Evolutionary conservation across 164 flowering plant genomes (phyloP).

Genomic region (Vitis labrusca): DNA sequence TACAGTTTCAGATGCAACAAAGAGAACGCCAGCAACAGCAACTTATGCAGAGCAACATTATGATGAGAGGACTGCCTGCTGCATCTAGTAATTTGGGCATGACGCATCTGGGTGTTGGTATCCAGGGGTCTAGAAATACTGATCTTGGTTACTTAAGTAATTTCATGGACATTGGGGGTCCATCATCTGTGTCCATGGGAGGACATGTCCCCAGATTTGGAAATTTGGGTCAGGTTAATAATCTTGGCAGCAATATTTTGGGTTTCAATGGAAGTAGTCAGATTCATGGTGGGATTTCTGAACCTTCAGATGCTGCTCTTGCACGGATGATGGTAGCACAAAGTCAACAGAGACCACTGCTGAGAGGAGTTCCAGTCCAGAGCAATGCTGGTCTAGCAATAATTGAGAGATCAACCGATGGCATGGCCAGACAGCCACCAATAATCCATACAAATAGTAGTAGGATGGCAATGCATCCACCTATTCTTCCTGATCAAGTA

Average conservation of each 20-base stretch:
- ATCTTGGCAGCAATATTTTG: not conserved
- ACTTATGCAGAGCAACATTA: slow-evolving; percentile 14
- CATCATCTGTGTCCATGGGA: not conserved
- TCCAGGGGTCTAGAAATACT: slow-evolving; percentile 16
- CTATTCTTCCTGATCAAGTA: no score
- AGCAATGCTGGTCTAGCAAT: not conserved
- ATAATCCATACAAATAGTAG: no score
- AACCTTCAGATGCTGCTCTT: not conserved
- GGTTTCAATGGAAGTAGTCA: slow-evolving; percentile 10
- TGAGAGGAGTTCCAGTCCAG: slow-evolving; percentile 5
- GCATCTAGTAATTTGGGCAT: slow-evolving; percentile 3
- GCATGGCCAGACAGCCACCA: no score
- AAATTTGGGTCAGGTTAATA: not conserved
- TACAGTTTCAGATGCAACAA: slow-evolving; percentile 22
- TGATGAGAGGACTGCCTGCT: slow-evolving; percentile 16
- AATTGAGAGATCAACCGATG: no score
- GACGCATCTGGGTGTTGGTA: slow-evolving; percentile 9
- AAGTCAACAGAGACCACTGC: slow-evolving; percentile 8
- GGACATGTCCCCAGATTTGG: slow-evolving; percentile 1
- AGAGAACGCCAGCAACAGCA: slow-evolving; percentile 9
- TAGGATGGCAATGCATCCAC: no score
- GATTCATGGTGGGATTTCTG: not conserved
- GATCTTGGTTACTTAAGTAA: slow-evolving; percentile 7
- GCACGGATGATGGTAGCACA: slow-evolving; percentile 5
- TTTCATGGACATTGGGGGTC: not conserved